These are phyloP conservation scores for Kazachstania taianensis DNA, from an alignment of 805 yeast species.

Conservation along the genomic window DNA sequence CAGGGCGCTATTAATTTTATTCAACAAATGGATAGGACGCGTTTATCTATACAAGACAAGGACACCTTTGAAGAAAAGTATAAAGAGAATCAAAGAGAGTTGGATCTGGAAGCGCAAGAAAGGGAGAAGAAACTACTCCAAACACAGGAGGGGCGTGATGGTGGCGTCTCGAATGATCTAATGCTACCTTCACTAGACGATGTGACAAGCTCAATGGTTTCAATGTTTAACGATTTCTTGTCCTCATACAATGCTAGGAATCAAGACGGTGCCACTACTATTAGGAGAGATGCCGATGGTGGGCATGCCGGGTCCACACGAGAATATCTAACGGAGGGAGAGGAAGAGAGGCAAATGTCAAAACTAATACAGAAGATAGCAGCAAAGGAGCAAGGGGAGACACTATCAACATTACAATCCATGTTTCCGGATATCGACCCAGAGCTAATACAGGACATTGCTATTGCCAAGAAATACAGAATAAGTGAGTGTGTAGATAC, in stretches of 20 bases:
- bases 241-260: conserved; percentile 2
- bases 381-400: conserved; percentile 36
- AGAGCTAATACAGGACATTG: conserved; percentile 60
- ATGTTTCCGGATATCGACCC: conserved; percentile 72
- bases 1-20: conserved; percentile 83
- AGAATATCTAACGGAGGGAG: conserved; percentile 16
- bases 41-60: conserved; percentile 50
- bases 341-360: conserved; percentile 17
- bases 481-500: conserved; percentile 65
- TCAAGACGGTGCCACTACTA: background rate
- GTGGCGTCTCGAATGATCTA: conserved; percentile 3
- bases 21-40: conserved; percentile 44
- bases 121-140: conserved; percentile 9
- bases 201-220: conserved; percentile 15
- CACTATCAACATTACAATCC: conserved; percentile 41
- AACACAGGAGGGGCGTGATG: background rate
- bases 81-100: conserved; percentile 34
- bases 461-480: conserved; percentile 52
- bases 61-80: conserved; percentile 47
- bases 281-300: conserved; percentile 14
- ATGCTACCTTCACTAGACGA: conserved; percentile 20
- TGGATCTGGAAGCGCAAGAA: conserved; percentile 19
- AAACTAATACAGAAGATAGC: conserved; percentile 31
- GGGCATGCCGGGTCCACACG: conserved; percentile 1
- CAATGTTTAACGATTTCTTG: conserved; percentile 19